Percentiles rank a stretch among this genome's conserved stretches.
phyloP scores from a whole-genome alignment of 805 yeast species.

The Metschnikowia shivogae region DNA sequence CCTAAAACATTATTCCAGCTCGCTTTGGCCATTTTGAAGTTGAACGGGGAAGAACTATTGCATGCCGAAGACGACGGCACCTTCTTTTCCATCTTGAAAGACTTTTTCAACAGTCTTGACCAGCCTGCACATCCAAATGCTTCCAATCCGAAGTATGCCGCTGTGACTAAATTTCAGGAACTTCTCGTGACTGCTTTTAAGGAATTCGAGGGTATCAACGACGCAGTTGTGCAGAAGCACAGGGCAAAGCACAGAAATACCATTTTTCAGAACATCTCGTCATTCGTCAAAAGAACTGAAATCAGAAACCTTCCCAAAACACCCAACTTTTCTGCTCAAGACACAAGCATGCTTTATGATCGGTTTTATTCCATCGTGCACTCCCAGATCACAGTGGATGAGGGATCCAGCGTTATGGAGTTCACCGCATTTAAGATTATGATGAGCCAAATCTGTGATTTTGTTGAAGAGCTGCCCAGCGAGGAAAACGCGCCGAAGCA shows the following conservation, averaged over 20 bases:
- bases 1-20: constrained; percentile 87
- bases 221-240: constrained; percentile 63
- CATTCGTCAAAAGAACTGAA: constrained; percentile 89
- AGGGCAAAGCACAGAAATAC: constrained; percentile 68
- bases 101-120: constrained; percentile 73
- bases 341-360: constrained; percentile 75
- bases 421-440: constrained; percentile 67
- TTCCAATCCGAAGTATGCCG: constrained; percentile 55
- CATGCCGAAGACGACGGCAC: constrained; percentile 87
- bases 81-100: constrained; percentile 79
- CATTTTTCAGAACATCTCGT: constrained; percentile 81
- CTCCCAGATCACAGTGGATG: constrained; percentile 48
- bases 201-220: constrained; percentile 80
- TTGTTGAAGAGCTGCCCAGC: constrained; percentile 44
- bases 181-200: constrained; percentile 87
- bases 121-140: constrained; percentile 76
- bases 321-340: constrained; percentile 50
- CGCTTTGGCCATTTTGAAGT: constrained; percentile 81
- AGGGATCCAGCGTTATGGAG: constrained; percentile 65
- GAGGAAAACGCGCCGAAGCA: constrained; percentile 25
- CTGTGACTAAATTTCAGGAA: constrained; percentile 82
- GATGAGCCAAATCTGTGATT: constrained; percentile 75
- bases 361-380: constrained; percentile 74
- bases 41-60: constrained; percentile 81
- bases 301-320: constrained; percentile 79